Evolutionary conservation across 202 grass and related monocot species (phyloP), one percentile per base, ranked within the genome.

Genomic region (Panicum virgatum): DNA sequence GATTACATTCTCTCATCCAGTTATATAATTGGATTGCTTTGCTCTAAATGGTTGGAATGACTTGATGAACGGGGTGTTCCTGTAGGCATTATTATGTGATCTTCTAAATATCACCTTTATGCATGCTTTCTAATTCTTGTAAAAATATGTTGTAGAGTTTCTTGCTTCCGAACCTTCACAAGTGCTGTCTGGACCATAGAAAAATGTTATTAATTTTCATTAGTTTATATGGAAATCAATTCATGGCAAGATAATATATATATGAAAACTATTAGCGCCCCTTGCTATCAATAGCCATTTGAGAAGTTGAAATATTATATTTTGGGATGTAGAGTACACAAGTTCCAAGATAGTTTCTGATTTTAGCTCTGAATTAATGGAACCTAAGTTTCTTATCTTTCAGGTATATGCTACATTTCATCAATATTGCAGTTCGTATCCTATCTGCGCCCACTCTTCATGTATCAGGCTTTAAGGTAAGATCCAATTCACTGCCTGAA

Each of bases 401-500:
- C 83, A 99, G 96, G 86, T 94, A 96, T 75, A 85, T 99, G 70
- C 38, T 99, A 29, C 93, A 94, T 76, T 76, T 96, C 32, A 61
- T 96, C 80, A 99, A 91, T 82, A 87, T 99, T 65, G 81, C 84
- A 84, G 83, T 99, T 56, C 89, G 87, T 86, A 90, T 81, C 81
- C 85, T 99, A 80, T 85, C 89, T 7, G 96, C 93, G 50, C 96
- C 96, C 61, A 72, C 82, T 64, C 96, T 99, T 87, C 91, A 99
- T 84, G 84, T 92, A 90, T 88, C 93, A 23, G 96, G 96, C 77
- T 99, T 99, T 86, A 91, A 91, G 87, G 96, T 99, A 88, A 92
- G 91, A 80, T 84, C 52, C 56, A 79, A 63, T 64, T 69, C 45
- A 50, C 44, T 64, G 67, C 20, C 62, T 13, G 16, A 62, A 43